A percentile compares a stretch with the other conserved stretches of the same genome.
phyloP scores from a whole-genome alignment of 2,329 filamentous ascomycete species.

The Colletotrichum sansevieriae region DNA sequence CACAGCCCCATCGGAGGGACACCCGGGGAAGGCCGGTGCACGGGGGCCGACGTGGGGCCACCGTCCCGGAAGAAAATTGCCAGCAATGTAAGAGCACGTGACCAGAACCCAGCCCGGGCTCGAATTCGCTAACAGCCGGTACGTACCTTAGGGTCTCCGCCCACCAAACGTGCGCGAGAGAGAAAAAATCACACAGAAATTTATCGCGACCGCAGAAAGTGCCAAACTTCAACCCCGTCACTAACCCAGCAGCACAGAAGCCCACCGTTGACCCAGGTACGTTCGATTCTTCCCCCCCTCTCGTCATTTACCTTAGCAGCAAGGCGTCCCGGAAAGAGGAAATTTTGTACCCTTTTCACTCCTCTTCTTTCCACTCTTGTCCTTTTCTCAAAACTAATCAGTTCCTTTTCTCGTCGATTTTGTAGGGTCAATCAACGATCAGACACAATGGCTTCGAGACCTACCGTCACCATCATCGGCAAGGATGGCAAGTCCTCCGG shows the following conservation, averaged over 20 bases:
- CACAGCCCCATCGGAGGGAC: no score
- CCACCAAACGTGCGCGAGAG: conserved; percentile 51
- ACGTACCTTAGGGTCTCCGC: conserved; percentile 55
- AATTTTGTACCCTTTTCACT: conserved; percentile 12
- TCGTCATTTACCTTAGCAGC: conserved; percentile 22
- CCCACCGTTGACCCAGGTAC: conserved; percentile 58
- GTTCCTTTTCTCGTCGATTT: conserved; percentile 10
- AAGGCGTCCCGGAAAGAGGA: conserved; percentile 27
- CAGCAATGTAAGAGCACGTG: conserved; percentile 31
- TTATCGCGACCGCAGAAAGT: conserved; percentile 50
- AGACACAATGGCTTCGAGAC: conserved; percentile 87
- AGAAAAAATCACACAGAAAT: conserved; percentile 54
- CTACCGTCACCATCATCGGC: conserved; percentile 96
- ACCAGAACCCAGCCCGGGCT: conserved; percentile 24
- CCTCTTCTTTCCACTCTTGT: not conserved
- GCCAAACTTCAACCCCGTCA: conserved; percentile 51
- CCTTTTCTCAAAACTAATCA: conserved; percentile 39
- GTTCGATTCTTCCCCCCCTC: conserved; percentile 37
- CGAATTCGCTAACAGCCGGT: conserved; percentile 46
- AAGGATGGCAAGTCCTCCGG: conserved; percentile 94
- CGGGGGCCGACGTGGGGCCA: not conserved
- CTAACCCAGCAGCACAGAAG: conserved; percentile 44
- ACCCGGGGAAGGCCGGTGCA: no score
- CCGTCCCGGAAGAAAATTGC: not conserved
- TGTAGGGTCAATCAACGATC: conserved; percentile 43